Percentiles rank a stretch among this genome's conserved stretches.
Conservation (phyloP, 2,329 filamentous ascomycete species). For the Metarhizium album region DNA sequence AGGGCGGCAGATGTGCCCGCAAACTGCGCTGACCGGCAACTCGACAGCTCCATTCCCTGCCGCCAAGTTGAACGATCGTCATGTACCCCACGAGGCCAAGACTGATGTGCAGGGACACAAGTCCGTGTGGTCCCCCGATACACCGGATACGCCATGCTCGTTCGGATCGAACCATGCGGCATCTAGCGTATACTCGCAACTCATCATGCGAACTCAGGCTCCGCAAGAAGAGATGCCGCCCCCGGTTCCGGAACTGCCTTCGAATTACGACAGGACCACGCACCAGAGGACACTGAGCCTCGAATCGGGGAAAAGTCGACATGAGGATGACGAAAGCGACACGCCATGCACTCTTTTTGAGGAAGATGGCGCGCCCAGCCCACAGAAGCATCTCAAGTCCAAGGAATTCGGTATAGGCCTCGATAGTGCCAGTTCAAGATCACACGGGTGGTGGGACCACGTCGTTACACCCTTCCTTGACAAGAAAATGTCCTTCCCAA, state of each 20-base stretch:
- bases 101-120: conserved; percentile 11
- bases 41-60: conserved; percentile 11
- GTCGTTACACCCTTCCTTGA: conserved; percentile 59
- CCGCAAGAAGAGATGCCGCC: conserved; percentile 39
- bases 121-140: conserved; percentile 53
- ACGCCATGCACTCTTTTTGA: conserved; percentile 60
- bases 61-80: not conserved
- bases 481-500: conserved; percentile 32
- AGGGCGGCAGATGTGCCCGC: conserved; percentile 32
- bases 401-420: conserved; percentile 27
- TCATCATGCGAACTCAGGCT: conserved; percentile 26
- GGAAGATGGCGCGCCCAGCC: conserved; percentile 45
- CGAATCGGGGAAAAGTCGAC: conserved; percentile 17
- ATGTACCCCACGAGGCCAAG: not conserved
- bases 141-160: conserved; percentile 37
- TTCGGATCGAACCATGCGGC: conserved; percentile 31
- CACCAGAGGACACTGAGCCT: conserved; percentile 25
- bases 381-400: conserved; percentile 27
- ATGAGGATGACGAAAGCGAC: conserved; percentile 38
- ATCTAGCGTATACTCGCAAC: conserved; percentile 53
- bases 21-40: conserved; percentile 33
- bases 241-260: conserved; percentile 50
- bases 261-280: conserved; percentile 24
- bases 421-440: conserved; percentile 44
- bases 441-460: conserved; percentile 68